Evolutionary conservation across 2,329 filamentous ascomycete genomes (phyloP).

Genomic region (Colletotrichum plurivorum): DNA sequence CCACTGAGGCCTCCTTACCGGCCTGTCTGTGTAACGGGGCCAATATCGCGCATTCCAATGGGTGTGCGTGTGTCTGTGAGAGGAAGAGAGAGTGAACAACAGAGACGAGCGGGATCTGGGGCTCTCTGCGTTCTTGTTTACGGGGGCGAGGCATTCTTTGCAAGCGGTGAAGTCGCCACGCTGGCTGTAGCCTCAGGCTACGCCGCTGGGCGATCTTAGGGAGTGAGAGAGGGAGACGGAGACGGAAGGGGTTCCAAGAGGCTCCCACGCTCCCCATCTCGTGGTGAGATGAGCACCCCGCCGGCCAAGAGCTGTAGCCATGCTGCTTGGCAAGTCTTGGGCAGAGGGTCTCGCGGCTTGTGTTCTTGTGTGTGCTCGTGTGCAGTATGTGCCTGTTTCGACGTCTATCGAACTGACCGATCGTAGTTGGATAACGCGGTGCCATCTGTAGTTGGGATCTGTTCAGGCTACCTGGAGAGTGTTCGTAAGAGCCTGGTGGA

Average conservation of each 20-base stretch:
- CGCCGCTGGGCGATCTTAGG: too few species aligned
- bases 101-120: background rate
- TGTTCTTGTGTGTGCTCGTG: too few species aligned
- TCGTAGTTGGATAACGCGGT: too few species aligned
- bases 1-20: background rate
- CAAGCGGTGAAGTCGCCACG: background rate
- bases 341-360: background rate
- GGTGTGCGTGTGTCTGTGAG: too few species aligned
- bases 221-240: too few species aligned
- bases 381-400: background rate
- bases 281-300: background rate
- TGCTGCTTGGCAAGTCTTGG: background rate
- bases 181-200: too few species aligned
- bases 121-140: background rate
- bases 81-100: too few species aligned
- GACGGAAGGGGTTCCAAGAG: background rate
- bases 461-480: too few species aligned
- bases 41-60: background rate
- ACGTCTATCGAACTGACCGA: too few species aligned
- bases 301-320: conserved; percentile 28
- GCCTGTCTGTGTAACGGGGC: background rate
- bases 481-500: too few species aligned
- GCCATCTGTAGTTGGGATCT: too few species aligned
- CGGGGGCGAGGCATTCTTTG: background rate
- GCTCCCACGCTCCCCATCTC: background rate